Conservation (phyloP, 208 protist genomes). For the Leptomonas seymouri region DNA sequence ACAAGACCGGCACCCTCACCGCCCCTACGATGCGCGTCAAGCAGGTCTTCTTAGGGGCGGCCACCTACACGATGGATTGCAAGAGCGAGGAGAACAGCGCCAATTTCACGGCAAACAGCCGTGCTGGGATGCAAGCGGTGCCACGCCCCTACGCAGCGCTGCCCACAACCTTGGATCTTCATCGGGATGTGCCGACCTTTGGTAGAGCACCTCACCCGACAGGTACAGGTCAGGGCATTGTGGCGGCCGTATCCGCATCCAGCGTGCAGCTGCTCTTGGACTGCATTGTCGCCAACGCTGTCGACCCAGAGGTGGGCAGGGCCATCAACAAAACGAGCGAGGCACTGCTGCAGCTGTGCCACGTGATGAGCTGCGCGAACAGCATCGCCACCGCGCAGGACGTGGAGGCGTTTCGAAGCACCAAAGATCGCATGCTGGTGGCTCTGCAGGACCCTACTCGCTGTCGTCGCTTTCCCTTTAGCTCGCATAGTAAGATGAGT, state of each 20-base stretch:
- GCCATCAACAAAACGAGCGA: conserved; percentile 75
- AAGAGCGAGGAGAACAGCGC: not conserved
- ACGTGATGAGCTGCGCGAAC: conserved; percentile 13
- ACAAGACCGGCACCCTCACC: conserved; percentile 96
- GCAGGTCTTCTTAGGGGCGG: conserved; percentile 49
- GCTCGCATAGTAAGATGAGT: conserved; percentile 74
- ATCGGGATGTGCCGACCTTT: not conserved
- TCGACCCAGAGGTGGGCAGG: conserved; percentile 62
- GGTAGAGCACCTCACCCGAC: no score
- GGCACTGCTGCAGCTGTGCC: conserved; percentile 54
- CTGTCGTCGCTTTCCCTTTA: conserved; percentile 72
- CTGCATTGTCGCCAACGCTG: conserved; percentile 60
- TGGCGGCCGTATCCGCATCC: conserved; percentile 29
- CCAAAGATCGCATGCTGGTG: conserved; percentile 32
- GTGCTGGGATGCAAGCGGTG: not conserved
- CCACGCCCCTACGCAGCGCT: not conserved
- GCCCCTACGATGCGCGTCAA: conserved; percentile 91
- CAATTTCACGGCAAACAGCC: not conserved
- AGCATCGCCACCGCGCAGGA: conserved; percentile 14
- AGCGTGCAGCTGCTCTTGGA: conserved; percentile 56
- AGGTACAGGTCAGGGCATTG: conserved; percentile 1
- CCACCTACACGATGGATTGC: conserved; percentile 21
- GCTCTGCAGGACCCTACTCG: conserved; percentile 45
- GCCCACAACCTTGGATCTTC: not conserved
- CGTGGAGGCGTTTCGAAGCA: conserved; percentile 24